Percentiles rank a stretch among this genome's conserved stretches.
phyloP scores from a whole-genome alignment of 129 eudicot genomes.

The Solidago caesia region DNA sequence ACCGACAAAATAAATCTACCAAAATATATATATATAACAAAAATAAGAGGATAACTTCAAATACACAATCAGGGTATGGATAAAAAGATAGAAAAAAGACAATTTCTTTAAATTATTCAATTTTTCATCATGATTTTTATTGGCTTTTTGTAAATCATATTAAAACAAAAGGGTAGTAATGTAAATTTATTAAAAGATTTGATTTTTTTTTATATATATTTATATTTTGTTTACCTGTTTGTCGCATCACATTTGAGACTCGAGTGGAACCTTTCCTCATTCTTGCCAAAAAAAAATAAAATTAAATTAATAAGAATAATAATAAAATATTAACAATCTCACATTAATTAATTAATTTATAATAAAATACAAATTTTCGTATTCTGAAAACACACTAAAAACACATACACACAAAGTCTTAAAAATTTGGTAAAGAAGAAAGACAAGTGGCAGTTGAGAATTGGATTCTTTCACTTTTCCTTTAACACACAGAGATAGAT shows the following conservation, averaged over 20 bases:
- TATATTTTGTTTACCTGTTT: slow-evolving; percentile 20
- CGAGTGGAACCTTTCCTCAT: slow-evolving; percentile 38
- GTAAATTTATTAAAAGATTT: slow-evolving; percentile 14
- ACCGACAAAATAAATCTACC: neutral
- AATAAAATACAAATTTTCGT: neutral
- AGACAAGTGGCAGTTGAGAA: slow-evolving; percentile 20
- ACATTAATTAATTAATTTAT: neutral
- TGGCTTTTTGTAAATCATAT: slow-evolving; percentile 18
- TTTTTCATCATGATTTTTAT: neutral
- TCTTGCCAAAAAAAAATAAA: slow-evolving; percentile 20
- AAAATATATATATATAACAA: neutral
- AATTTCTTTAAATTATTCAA: neutral
- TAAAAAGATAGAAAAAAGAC: slow-evolving; percentile 18
- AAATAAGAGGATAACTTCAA: slow-evolving; percentile 3
- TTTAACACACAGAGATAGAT: slow-evolving; percentile 8
- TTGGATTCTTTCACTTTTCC: slow-evolving; percentile 17
- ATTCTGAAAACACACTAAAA: slow-evolving; percentile 18
- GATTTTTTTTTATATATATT: neutral
- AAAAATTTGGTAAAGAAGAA: slow-evolving; percentile 19
- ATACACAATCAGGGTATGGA: slow-evolving; percentile 10
- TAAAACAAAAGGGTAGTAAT: slow-evolving; percentile 17
- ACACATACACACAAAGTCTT: neutral
- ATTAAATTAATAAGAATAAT: neutral
- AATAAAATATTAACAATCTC: neutral
- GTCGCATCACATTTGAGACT: slow-evolving; percentile 32